Conservation (phyloP, 305 asterid genomes). For the Fraxinus floribunda region DNA sequence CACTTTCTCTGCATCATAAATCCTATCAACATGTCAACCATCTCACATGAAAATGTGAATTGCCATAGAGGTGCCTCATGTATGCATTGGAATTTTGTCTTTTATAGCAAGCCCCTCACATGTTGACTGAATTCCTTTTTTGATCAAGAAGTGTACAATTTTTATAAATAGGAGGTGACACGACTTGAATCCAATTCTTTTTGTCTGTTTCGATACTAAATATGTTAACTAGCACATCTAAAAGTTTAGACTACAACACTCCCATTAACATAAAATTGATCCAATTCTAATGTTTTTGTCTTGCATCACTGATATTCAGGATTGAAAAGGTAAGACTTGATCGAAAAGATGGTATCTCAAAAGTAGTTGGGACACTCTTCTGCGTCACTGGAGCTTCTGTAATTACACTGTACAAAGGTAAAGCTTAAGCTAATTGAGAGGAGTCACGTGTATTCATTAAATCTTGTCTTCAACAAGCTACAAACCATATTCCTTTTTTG, state of each 20-base stretch:
- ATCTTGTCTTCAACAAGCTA: neutral
- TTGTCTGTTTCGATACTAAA: no score
- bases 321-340: conserved; percentile 78
- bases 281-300: neutral
- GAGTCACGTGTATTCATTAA: neutral
- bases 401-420: conserved; percentile 82
- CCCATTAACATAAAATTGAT: neutral
- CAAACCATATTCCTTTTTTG: neutral
- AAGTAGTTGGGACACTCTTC: conserved; percentile 68
- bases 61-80: neutral
- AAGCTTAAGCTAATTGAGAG: neutral
- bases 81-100: neutral
- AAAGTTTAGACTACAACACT: neutral
- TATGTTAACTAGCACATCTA: neutral
- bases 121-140: neutral
- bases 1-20: no score
- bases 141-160: neutral
- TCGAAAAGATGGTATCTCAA: conserved; percentile 86
- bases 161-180: neutral
- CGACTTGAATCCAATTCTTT: neutral
- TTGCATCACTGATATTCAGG: conserved; percentile 36
- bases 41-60: no score
- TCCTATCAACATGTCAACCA: no score
- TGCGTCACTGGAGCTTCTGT: conserved; percentile 97
- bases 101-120: neutral